These are phyloP conservation scores for Daucus carota DNA, from an alignment of 129 eudicot genomes.

Conservation along the genomic window DNA sequence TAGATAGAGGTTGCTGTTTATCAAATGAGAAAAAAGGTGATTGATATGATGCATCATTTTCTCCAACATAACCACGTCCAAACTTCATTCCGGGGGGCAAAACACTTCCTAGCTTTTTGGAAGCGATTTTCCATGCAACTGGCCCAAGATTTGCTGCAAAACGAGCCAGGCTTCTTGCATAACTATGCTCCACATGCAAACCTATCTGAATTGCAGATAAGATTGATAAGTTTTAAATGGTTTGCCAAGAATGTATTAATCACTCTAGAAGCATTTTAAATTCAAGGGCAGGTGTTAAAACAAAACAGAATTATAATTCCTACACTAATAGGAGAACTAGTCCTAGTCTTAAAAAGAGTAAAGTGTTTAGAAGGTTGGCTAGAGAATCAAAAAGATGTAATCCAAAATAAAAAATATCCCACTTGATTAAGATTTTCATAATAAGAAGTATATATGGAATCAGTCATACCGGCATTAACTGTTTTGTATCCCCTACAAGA, in stretches of 20 bases:
- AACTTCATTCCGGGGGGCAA: constrained; percentile 66
- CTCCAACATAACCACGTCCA: constrained; percentile 81
- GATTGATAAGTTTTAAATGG: background rate
- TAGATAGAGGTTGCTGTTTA: constrained; percentile 25
- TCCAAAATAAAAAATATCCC: background rate
- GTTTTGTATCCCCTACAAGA: constrained; percentile 56
- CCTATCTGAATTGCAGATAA: constrained; percentile 50
- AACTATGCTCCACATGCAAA: constrained; percentile 65
- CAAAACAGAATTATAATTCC: background rate
- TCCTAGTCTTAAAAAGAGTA: background rate
- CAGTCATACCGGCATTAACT: constrained; percentile 53
- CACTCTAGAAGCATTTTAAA: background rate
- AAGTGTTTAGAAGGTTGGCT: background rate
- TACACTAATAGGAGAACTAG: background rate
- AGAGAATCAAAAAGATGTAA: background rate
- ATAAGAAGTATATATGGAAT: background rate
- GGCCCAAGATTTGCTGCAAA: constrained; percentile 92
- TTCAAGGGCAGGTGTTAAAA: background rate
- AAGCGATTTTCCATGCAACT: constrained; percentile 75
- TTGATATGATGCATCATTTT: constrained; percentile 35
- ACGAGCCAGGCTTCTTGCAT: constrained; percentile 95
- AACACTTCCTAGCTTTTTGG: constrained; percentile 51
- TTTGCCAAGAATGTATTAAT: background rate
- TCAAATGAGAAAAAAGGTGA: constrained; percentile 28
- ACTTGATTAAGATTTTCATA: background rate